These are phyloP conservation scores for Metschnikowia drakensbergensis DNA, from an alignment of 805 yeast genomes.

Conservation along the genomic window DNA sequence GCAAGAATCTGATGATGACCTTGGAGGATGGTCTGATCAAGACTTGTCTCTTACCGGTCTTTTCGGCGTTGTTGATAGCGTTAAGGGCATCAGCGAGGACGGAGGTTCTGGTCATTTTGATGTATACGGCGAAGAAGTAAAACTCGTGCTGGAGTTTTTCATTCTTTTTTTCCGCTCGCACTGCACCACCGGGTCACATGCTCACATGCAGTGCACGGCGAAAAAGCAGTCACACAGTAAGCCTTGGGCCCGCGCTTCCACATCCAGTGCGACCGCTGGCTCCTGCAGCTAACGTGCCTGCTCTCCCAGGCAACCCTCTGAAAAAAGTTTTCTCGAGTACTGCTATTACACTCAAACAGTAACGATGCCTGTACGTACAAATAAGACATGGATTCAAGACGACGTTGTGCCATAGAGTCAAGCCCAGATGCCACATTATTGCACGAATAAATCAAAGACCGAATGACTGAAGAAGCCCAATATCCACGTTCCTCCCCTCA, in stretches of 20 bases:
- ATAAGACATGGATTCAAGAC: background rate
- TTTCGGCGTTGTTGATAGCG: slow-evolving; percentile 98
- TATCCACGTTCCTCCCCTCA: too few relatives aligned
- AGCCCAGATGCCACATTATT: too few relatives aligned
- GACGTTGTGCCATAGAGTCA: too few relatives aligned
- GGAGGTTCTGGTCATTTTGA: slow-evolving; percentile 89
- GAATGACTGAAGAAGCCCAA: too few relatives aligned
- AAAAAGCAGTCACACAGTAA: slow-evolving; percentile 18
- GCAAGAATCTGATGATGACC: slow-evolving; percentile 94
- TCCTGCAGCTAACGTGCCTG: slow-evolving; percentile 7
- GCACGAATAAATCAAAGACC: too few relatives aligned
- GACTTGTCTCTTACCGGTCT: slow-evolving; percentile 98
- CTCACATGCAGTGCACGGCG: background rate
- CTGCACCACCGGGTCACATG: background rate
- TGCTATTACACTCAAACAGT: slow-evolving; percentile 12
- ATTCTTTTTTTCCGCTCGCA: slow-evolving; percentile 2
- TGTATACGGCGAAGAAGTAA: slow-evolving; percentile 5
- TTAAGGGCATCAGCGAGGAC: slow-evolving; percentile 98
- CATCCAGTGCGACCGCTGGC: background rate
- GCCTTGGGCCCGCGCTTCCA: background rate
- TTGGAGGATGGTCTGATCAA: slow-evolving; percentile 97
- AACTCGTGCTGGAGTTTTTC: slow-evolving; percentile 3
- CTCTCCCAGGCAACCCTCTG: slow-evolving; percentile 7
- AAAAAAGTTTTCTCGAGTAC: slow-evolving; percentile 16
- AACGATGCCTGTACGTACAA: slow-evolving; percentile 44